A percentile compares a stretch with the other conserved stretches of the same genome.
Conservation (phyloP, 768 basidiomycete genomes). For the Podaxis sp. region DNA sequence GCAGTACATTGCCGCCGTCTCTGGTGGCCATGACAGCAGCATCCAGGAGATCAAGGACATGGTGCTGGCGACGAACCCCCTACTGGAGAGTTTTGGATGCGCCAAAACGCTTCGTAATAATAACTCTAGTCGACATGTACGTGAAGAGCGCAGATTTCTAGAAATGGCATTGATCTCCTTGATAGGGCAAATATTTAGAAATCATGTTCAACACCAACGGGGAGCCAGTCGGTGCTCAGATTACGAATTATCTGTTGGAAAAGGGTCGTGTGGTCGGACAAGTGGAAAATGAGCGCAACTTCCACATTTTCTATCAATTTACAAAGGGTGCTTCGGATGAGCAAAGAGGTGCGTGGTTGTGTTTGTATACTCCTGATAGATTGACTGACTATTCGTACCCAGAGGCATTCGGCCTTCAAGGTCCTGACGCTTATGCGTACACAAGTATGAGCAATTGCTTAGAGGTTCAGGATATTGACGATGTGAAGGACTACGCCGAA, state of each 20-base stretch:
- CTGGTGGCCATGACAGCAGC: conserved; percentile 81
- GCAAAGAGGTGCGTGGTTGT: conserved; percentile 67
- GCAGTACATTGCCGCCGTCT: conserved; percentile 99
- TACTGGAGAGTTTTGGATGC: conserved; percentile 97
- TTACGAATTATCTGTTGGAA: conserved; percentile 97
- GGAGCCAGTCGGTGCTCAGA: conserved; percentile 95
- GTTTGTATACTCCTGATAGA: not conserved
- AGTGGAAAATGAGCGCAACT: conserved; percentile 93
- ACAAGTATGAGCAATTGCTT: conserved; percentile 91
- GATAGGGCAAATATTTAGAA: conserved; percentile 95
- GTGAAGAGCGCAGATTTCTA: conserved; percentile 25
- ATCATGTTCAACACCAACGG: conserved; percentile 97
- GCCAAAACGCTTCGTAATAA: conserved; percentile 99
- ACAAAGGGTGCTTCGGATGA: conserved; percentile 91
- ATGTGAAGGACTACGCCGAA: conserved; percentile 81
- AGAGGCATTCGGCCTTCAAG: conserved; percentile 95
- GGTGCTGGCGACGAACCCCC: conserved; percentile 97
- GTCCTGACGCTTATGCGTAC: conserved; percentile 93
- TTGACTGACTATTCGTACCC: conserved; percentile 17
- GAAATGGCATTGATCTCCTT: conserved; percentile 18
- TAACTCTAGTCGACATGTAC: conserved; percentile 96
- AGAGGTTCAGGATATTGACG: conserved; percentile 88
- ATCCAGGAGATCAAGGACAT: conserved; percentile 99
- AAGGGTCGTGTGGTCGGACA: conserved; percentile 97
- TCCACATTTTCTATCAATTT: conserved; percentile 99